Evolutionary conservation across 2,329 filamentous ascomycete species (phyloP).

Genomic region (Aspergillus fijiensis): DNA sequence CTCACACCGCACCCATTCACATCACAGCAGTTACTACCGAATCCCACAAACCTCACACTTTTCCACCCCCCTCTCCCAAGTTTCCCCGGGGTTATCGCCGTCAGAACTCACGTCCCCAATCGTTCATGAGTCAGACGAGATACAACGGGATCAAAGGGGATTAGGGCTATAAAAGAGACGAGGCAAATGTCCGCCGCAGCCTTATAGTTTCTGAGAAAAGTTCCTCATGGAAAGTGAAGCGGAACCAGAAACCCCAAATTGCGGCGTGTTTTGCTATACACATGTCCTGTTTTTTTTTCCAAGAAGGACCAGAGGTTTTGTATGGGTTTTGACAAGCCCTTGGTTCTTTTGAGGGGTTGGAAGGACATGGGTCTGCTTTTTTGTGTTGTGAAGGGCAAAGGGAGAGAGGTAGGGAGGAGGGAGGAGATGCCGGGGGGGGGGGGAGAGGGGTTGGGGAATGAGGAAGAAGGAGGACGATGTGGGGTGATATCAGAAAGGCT

Average conservation of each 20-base stretch:
- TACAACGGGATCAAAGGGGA: neutral
- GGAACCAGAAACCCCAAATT: conserved; percentile 41
- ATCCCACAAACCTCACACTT: neutral
- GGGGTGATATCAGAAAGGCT: neutral
- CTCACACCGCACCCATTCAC: neutral
- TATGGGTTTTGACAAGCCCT: conserved; percentile 26
- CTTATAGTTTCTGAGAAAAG: conserved; percentile 42
- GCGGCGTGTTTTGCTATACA: conserved; percentile 32
- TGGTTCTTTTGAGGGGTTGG: conserved; percentile 22
- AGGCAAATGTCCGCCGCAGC: conserved; percentile 39
- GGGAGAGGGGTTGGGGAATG: neutral
- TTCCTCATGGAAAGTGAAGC: conserved; percentile 43
- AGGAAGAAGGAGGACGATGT: neutral
- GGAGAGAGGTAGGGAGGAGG: neutral
- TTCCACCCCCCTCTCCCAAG: neutral
- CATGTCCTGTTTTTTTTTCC: conserved; percentile 18
- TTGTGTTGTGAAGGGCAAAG: neutral
- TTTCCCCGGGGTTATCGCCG: neutral
- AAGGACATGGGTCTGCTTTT: conserved; percentile 25
- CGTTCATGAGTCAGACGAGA: neutral
- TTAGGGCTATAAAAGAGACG: no score
- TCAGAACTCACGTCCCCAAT: neutral
- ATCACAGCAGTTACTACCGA: neutral
- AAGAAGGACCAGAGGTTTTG: conserved; percentile 23
- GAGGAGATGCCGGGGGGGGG: neutral